Percentiles rank a stretch among this genome's conserved stretches.
Evolutionary conservation across 1,139 yeast species (phyloP).

Genomic region (Tardiomyces digboiensis): DNA sequence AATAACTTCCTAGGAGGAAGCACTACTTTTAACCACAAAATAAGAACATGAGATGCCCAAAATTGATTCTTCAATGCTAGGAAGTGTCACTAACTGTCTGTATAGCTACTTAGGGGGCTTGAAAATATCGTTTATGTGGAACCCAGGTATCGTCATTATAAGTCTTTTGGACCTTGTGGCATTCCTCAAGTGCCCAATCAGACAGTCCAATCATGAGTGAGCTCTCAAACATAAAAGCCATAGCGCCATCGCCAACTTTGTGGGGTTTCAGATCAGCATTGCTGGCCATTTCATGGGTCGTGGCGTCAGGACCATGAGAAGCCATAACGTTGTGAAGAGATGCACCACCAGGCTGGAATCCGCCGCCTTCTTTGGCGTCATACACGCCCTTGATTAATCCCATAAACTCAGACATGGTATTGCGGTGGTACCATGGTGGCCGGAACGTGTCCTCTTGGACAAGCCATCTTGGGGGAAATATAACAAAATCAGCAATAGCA

Average conservation of each 20-base stretch:
- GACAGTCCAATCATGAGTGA: constrained; percentile 16
- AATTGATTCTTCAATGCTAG: too few relatives aligned
- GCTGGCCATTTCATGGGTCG: constrained; percentile 18
- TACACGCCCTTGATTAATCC: constrained; percentile 22
- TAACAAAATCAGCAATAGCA: constrained; percentile 24
- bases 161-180: constrained; percentile 15
- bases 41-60: too few relatives aligned
- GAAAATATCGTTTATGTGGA: constrained; percentile 12
- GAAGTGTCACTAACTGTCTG: too few relatives aligned
- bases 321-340: constrained; percentile 23
- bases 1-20: too few relatives aligned
- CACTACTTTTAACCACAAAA: too few relatives aligned
- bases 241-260: constrained; percentile 20
- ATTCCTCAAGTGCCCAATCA: constrained; percentile 14
- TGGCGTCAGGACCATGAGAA: constrained; percentile 23
- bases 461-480: constrained; percentile 24
- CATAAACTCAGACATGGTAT: constrained; percentile 24
- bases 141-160: constrained; percentile 18
- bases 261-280: constrained; percentile 12
- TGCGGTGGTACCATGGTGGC: constrained; percentile 25
- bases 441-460: constrained; percentile 24
- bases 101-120: too few relatives aligned
- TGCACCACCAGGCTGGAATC: constrained; percentile 25
- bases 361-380: constrained; percentile 21
- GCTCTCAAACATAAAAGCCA: constrained; percentile 23